A percentile compares a stretch with the other conserved stretches of the same genome.
Conservation (phyloP, 2,329 filamentous ascomycete genomes). For the Cladosporium sp. region DNA sequence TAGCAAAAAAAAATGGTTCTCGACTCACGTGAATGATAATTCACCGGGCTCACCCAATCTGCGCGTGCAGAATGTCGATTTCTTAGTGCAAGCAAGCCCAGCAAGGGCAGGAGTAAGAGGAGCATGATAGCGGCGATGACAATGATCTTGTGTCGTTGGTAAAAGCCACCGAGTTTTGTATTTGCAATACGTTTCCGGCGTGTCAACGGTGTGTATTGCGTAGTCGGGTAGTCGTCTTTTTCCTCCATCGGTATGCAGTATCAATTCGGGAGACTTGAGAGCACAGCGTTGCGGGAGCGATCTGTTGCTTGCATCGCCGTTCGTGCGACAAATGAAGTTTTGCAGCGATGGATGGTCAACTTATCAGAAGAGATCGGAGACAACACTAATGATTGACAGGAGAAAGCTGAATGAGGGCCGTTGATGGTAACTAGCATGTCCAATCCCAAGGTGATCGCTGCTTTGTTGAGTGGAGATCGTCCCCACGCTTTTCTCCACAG, state of each 20-base stretch:
- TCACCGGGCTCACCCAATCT: constrained; percentile 24
- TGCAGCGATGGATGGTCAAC: too few species aligned
- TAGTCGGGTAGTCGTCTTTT: constrained; percentile 8
- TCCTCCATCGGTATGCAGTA: constrained; percentile 3
- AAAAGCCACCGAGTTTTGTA: constrained; percentile 18
- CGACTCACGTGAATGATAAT: constrained; percentile 26
- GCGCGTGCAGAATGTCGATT: constrained; percentile 20
- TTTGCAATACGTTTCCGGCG: neutral
- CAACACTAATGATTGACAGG: too few species aligned
- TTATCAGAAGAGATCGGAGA: too few species aligned
- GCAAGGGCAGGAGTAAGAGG: constrained; percentile 25
- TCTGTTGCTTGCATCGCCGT: neutral
- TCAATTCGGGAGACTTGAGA: neutral
- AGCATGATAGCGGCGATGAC: constrained; percentile 20
- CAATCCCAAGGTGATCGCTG: too few species aligned
- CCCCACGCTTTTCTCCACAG: constrained; percentile 1
- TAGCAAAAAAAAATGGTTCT: neutral
- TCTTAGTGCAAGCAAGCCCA: constrained; percentile 27
- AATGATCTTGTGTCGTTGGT: constrained; percentile 22
- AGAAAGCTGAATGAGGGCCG: too few species aligned
- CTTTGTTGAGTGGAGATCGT: neutral
- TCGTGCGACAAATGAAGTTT: too few species aligned
- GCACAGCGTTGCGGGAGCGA: neutral
- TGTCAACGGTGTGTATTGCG: neutral
- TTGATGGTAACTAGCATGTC: too few species aligned